Percentiles rank a stretch among this genome's conserved stretches.
phyloP scores from a whole-genome alignment of 805 yeast species.

The Cephaloascus albidus region DNA sequence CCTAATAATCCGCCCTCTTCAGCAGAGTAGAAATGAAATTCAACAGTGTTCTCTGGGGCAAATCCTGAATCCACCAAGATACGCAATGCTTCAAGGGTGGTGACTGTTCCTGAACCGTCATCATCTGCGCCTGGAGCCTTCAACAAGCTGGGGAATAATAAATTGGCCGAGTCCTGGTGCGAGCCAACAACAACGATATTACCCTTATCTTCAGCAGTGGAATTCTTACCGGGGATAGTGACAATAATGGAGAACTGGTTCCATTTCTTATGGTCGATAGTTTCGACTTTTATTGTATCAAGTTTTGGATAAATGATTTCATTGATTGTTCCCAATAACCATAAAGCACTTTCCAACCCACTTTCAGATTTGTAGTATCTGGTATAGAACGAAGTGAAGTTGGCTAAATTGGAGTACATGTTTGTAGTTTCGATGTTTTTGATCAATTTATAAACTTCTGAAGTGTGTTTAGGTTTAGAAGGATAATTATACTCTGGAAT shows the following conservation, averaged over 20 bases:
- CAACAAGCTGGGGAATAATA: slow-evolving; percentile 56
- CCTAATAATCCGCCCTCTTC: slow-evolving; percentile 92
- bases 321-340: slow-evolving; percentile 49
- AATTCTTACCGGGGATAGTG: slow-evolving; percentile 39
- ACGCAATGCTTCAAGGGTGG: slow-evolving; percentile 68
- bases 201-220: slow-evolving; percentile 28
- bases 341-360: slow-evolving; percentile 65
- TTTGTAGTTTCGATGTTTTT: slow-evolving; percentile 32
- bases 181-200: slow-evolving; percentile 69
- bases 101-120: slow-evolving; percentile 82
- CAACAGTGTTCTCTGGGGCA: slow-evolving; percentile 63
- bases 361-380: slow-evolving; percentile 65
- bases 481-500: slow-evolving; percentile 45
- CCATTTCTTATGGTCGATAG: slow-evolving; percentile 63
- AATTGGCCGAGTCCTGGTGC: slow-evolving; percentile 80
- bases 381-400: slow-evolving; percentile 62
- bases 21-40: slow-evolving; percentile 92
- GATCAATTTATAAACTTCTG: slow-evolving; percentile 30
- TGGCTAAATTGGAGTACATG: slow-evolving; percentile 45
- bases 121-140: slow-evolving; percentile 95
- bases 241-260: slow-evolving; percentile 70
- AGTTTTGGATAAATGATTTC: slow-evolving; percentile 20
- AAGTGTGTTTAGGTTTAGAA: slow-evolving; percentile 17
- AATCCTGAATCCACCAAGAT: slow-evolving; percentile 37
- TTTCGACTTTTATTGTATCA: slow-evolving; percentile 25